Conservation (phyloP, 1,139 yeast species). For the Petasospora rhodanensis region DNA sequence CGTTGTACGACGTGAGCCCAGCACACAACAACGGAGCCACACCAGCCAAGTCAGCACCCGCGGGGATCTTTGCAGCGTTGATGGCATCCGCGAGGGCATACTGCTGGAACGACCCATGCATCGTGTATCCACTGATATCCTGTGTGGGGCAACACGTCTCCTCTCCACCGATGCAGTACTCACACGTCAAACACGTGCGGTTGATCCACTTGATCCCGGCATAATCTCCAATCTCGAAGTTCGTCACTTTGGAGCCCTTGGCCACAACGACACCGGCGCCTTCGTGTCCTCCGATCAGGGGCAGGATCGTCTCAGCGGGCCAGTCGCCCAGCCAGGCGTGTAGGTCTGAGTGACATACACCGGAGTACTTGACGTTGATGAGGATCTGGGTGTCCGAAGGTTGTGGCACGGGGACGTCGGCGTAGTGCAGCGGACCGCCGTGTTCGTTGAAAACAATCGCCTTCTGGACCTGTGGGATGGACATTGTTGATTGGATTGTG, state of each 20-base stretch:
- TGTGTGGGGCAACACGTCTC: slow-evolving; percentile 57
- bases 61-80: slow-evolving; percentile 58
- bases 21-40: slow-evolving; percentile 65
- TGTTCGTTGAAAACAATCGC: slow-evolving; percentile 32
- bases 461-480: slow-evolving; percentile 30
- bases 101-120: slow-evolving; percentile 65
- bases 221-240: slow-evolving; percentile 12
- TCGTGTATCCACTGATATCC: slow-evolving; percentile 60
- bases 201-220: slow-evolving; percentile 18
- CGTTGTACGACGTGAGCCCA: slow-evolving; percentile 68
- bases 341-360: slow-evolving; percentile 16
- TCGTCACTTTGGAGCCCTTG: slow-evolving; percentile 12
- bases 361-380: slow-evolving; percentile 14
- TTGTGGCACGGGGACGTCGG: slow-evolving; percentile 40
- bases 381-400: slow-evolving; percentile 39
- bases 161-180: slow-evolving; percentile 42
- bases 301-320: slow-evolving; percentile 10
- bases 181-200: slow-evolving; percentile 16
- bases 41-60: slow-evolving; percentile 50
- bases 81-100: slow-evolving; percentile 64
- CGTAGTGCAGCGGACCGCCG: slow-evolving; percentile 35
- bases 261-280: slow-evolving; percentile 16
- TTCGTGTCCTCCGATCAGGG: slow-evolving; percentile 17
- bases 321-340: slow-evolving; percentile 18
- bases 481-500: slow-evolving; percentile 1